Percentiles rank a stretch among this genome's conserved stretches.
These are phyloP conservation scores for Phytophthora syringae DNA, from an alignment of 352 stramenopile species.

Conservation along the genomic window DNA sequence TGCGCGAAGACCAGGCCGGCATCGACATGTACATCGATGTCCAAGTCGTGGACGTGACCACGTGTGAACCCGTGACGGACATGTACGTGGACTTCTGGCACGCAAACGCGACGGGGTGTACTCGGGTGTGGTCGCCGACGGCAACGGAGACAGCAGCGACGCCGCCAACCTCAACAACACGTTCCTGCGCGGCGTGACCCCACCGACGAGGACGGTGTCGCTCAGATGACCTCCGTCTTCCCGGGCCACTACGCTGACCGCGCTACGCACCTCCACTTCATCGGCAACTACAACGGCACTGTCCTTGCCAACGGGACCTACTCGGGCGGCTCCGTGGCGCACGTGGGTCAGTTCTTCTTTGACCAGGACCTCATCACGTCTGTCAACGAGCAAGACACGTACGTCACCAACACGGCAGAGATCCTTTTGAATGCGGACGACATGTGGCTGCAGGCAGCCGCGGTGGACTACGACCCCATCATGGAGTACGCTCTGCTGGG, in stretches of 20 bases:
- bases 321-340: slow-evolving; percentile 20
- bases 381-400: slow-evolving; percentile 23
- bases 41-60: slow-evolving; percentile 33
- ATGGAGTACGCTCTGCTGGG: slow-evolving; percentile 12
- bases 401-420: too few species aligned
- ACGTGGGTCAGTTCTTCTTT: slow-evolving; percentile 39
- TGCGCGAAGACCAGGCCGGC: slow-evolving; percentile 23
- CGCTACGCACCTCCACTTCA: slow-evolving; percentile 29
- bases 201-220: slow-evolving; percentile 30
- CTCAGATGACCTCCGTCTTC: slow-evolving; percentile 32
- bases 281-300: slow-evolving; percentile 23
- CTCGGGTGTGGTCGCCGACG: slow-evolving; percentile 30
- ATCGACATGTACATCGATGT: slow-evolving; percentile 31
- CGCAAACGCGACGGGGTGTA: slow-evolving; percentile 35
- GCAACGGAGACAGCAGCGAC: slow-evolving; percentile 27
- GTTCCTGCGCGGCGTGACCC: slow-evolving; percentile 30
- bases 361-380: slow-evolving; percentile 32
- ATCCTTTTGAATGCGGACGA: slow-evolving; percentile 21
- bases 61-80: slow-evolving; percentile 23
- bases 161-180: slow-evolving; percentile 24
- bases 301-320: slow-evolving; percentile 34
- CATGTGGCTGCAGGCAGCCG: slow-evolving; percentile 2
- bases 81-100: slow-evolving; percentile 39
- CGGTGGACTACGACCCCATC: slow-evolving; percentile 18
- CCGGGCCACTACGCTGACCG: slow-evolving; percentile 31